These are phyloP conservation scores for Beauveria pseudobassiana DNA, from an alignment of 2,329 filamentous ascomycete genomes.

Conservation along the genomic window DNA sequence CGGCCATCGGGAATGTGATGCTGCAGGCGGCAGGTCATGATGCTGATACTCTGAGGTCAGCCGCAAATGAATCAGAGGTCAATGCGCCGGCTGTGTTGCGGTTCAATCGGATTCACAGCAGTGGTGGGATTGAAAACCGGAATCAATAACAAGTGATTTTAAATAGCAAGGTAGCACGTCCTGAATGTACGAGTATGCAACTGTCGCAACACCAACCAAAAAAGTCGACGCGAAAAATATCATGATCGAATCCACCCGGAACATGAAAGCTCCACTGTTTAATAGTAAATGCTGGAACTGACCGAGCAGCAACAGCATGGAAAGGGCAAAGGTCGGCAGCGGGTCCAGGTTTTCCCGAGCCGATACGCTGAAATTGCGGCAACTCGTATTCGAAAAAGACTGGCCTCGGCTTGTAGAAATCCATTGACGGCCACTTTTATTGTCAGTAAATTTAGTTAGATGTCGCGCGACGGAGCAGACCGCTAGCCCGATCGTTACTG, in stretches of 20 bases:
- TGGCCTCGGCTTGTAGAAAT: not conserved
- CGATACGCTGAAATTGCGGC: not conserved
- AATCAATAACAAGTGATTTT: too few relatives aligned
- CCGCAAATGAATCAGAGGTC: not conserved
- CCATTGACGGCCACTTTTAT: too few relatives aligned
- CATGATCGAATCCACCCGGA: conserved; percentile 1
- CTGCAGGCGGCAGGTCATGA: not conserved
- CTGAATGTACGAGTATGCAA: not conserved
- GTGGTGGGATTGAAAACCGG: not conserved
- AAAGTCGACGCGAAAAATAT: conserved; percentile 1
- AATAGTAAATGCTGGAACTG: not conserved
- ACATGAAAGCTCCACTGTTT: not conserved
- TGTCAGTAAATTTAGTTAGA: too few relatives aligned
- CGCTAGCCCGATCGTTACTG: not conserved
- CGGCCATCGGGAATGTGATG: conserved; percentile 13
- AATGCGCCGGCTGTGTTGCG: not conserved
- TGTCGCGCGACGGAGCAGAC: not conserved
- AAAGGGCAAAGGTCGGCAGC: not conserved
- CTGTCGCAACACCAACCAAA: not conserved
- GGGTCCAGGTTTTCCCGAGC: conserved; percentile 6
- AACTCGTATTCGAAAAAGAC: not conserved
- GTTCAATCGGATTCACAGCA: not conserved
- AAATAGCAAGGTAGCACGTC: too few relatives aligned
- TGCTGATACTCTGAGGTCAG: not conserved
- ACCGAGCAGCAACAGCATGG: not conserved